Conservation (phyloP, 1,284 basidiomycete genomes). For the Ustilago curta region DNA sequence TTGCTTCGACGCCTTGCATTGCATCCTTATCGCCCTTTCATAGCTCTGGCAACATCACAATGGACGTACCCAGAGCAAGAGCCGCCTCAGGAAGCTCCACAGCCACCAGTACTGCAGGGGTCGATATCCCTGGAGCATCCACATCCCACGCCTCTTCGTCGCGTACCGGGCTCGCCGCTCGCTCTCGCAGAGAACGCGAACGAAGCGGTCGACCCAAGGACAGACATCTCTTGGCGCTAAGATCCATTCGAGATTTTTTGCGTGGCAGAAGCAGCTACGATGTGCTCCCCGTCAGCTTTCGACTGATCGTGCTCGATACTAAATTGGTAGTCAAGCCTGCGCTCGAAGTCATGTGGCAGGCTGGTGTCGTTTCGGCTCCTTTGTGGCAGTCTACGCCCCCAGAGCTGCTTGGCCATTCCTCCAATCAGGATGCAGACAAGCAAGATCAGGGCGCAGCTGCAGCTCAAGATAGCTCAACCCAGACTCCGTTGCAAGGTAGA, state of each 20-base stretch:
- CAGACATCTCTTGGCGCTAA: constrained; percentile 73
- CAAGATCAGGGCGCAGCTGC: not conserved
- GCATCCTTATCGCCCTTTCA: not conserved
- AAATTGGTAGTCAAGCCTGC: constrained; percentile 67
- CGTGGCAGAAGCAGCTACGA: constrained; percentile 89
- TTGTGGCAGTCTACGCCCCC: constrained; percentile 75
- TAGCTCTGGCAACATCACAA: not conserved
- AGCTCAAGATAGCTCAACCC: not conserved
- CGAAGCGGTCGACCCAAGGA: constrained; percentile 46
- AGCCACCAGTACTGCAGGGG: constrained; percentile 1
- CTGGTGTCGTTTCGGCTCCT: constrained; percentile 91
- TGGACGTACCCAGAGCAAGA: constrained; percentile 38
- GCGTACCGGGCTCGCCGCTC: constrained; percentile 9
- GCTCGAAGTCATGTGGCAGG: constrained; percentile 69
- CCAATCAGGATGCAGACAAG: constrained; percentile 6
- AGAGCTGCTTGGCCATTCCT: constrained; percentile 24
- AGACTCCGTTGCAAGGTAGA: constrained; percentile 1
- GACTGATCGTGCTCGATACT: constrained; percentile 91
- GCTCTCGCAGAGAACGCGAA: constrained; percentile 37
- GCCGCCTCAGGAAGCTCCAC: constrained; percentile 32
- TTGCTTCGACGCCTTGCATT: not conserved
- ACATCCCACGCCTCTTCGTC: constrained; percentile 25
- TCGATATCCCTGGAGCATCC: constrained; percentile 40
- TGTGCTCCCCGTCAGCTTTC: constrained; percentile 93
- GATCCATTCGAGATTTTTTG: constrained; percentile 83